phyloP scores from a whole-genome alignment of 1,139 yeast species.

The Saccharomyces pastorianus region DNA sequence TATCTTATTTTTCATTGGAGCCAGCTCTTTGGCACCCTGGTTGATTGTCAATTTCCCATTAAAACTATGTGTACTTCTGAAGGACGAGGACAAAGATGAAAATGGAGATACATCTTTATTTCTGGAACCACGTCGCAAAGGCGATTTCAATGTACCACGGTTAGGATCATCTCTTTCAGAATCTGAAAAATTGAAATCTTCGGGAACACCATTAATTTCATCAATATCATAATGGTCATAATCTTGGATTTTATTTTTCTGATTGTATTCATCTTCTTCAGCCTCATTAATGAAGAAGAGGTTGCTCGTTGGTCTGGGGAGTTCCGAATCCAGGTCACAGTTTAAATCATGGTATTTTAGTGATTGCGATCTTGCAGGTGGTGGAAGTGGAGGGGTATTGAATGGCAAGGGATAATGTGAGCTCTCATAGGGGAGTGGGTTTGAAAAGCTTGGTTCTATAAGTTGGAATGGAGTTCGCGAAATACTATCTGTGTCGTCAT shows the following conservation, averaged over 20 bases:
- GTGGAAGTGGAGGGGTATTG: conserved; percentile 16
- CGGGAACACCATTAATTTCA: conserved; percentile 52
- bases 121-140: background rate
- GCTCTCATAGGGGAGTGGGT: background rate
- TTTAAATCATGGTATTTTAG: conserved; percentile 30
- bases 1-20: conserved; percentile 39
- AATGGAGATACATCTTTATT: conserved; percentile 15
- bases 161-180: conserved; percentile 21
- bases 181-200: conserved; percentile 48
- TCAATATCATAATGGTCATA: conserved; percentile 35
- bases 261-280: conserved; percentile 29
- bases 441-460: conserved; percentile 6
- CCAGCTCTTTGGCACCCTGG: conserved; percentile 23
- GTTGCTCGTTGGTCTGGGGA: conserved; percentile 28
- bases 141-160: conserved; percentile 2
- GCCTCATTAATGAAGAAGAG: conserved; percentile 30
- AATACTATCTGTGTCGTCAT: background rate
- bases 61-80: conserved; percentile 30
- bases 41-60: conserved; percentile 25
- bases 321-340: conserved; percentile 26
- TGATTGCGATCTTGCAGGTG: conserved; percentile 24
- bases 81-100: conserved; percentile 18
- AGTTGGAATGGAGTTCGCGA: conserved; percentile 9
- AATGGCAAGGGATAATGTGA: background rate
- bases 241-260: conserved; percentile 9